Percentiles rank a stretch among this genome's conserved stretches.
These are phyloP conservation scores for Bruguiera parviflora DNA, from an alignment of 345 rosid species.

Conservation along the genomic window DNA sequence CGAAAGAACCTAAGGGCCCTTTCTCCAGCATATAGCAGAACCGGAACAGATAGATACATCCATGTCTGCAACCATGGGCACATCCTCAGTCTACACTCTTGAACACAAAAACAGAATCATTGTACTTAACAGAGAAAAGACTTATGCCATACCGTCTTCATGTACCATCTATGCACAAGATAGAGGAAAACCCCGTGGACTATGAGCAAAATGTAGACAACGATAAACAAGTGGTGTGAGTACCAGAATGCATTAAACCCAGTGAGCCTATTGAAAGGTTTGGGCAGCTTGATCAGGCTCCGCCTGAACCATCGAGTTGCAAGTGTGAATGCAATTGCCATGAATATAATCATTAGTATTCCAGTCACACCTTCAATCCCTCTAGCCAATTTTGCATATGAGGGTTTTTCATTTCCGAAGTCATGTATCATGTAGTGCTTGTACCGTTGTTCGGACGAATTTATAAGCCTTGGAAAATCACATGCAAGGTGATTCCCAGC, in stretches of 20 bases:
- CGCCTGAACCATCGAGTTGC: constrained; percentile 83
- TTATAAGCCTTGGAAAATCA: constrained; percentile 74
- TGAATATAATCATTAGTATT: constrained; percentile 62
- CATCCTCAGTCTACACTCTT: constrained; percentile 1
- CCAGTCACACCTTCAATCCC: constrained; percentile 80
- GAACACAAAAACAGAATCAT: not conserved
- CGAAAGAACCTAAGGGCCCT: constrained; percentile 84
- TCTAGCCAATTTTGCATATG: constrained; percentile 60
- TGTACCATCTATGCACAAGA: constrained; percentile 73
- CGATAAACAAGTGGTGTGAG: constrained; percentile 78
- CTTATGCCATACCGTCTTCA: constrained; percentile 57
- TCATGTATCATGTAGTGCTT: constrained; percentile 25
- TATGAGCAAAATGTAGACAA: constrained; percentile 67
- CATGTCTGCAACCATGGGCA: constrained; percentile 56
- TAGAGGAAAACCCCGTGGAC: constrained; percentile 69
- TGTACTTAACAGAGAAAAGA: constrained; percentile 1
- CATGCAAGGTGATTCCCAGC: constrained; percentile 81
- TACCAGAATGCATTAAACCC: constrained; percentile 99
- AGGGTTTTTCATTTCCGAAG: constrained; percentile 59
- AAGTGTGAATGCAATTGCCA: constrained; percentile 75
- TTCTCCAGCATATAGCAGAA: constrained; percentile 76
- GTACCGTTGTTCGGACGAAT: constrained; percentile 35
- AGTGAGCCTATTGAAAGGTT: constrained; percentile 84
- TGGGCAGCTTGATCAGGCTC: constrained; percentile 68
- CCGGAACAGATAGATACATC: constrained; percentile 93